phyloP scores from a whole-genome alignment of 2,329 filamentous ascomycete species.

The Hypoxylon sp. region DNA sequence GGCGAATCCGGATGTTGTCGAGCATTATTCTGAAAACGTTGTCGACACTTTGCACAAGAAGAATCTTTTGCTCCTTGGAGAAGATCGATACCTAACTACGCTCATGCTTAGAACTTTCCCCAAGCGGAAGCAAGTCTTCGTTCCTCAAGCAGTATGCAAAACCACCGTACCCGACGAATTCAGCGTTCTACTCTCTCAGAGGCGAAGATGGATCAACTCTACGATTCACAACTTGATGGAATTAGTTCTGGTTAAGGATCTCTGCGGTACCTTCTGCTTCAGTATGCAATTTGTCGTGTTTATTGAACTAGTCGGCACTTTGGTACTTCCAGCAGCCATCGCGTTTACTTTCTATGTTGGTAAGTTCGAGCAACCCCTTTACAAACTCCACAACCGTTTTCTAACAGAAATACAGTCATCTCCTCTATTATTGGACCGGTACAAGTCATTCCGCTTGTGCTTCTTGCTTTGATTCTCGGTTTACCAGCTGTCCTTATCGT shows the following conservation, averaged over 20 bases:
- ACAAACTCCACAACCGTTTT: background rate
- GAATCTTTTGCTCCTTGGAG: conserved; percentile 92
- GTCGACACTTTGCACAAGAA: conserved; percentile 98
- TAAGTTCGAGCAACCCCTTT: conserved; percentile 65
- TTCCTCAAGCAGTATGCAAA: conserved; percentile 98
- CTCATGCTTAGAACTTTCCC: conserved; percentile 99
- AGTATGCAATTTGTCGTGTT: conserved; percentile 99
- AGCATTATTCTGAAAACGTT: conserved; percentile 99
- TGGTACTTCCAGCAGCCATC: conserved; percentile 96
- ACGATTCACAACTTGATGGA: conserved; percentile 99
- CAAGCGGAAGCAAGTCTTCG: conserved; percentile 98
- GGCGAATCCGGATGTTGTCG: conserved; percentile 97
- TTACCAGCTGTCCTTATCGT: conserved; percentile 93
- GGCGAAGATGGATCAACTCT: conserved; percentile 99
- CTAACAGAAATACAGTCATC: conserved; percentile 72
- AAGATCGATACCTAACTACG: conserved; percentile 96
- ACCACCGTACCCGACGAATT: conserved; percentile 96
- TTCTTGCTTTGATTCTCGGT: conserved; percentile 92
- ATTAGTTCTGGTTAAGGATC: conserved; percentile 91
- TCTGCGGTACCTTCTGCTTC: conserved; percentile 99
- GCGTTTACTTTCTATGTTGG: conserved; percentile 96
- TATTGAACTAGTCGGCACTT: conserved; percentile 92
- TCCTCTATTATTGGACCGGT: conserved; percentile 85
- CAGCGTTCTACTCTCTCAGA: conserved; percentile 91
- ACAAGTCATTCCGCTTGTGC: conserved; percentile 90